These are phyloP conservation scores for Breynia disticha DNA, from an alignment of 441 rosid species.

Conservation along the genomic window DNA sequence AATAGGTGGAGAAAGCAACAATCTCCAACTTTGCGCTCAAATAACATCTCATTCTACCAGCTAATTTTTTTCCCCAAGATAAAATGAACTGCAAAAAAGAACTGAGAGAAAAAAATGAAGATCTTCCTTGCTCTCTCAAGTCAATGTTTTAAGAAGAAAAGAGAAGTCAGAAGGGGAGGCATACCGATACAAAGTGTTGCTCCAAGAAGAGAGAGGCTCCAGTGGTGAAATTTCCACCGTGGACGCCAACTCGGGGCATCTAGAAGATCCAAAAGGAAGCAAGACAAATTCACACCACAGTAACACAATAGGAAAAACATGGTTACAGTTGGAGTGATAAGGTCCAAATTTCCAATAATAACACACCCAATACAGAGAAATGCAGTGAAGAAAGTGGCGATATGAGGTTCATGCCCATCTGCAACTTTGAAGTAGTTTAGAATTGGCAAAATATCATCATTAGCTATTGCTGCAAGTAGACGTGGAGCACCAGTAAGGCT, in stretches of 20 bases:
- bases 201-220: slow-evolving; percentile 97
- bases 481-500: slow-evolving; percentile 97
- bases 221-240: slow-evolving; percentile 97
- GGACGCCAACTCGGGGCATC: slow-evolving; percentile 99
- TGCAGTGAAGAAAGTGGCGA: slow-evolving; percentile 91
- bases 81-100: background rate
- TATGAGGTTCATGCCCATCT: slow-evolving; percentile 79
- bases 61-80: background rate
- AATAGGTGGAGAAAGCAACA: too few species aligned
- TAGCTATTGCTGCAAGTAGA: slow-evolving; percentile 96
- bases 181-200: slow-evolving; percentile 86
- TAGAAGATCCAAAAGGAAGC: slow-evolving; percentile 97
- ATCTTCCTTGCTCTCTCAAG: too few species aligned
- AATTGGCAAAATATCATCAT: slow-evolving; percentile 96
- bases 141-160: background rate
- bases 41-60: background rate
- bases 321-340: slow-evolving; percentile 90
- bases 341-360: slow-evolving; percentile 92
- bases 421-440: slow-evolving; percentile 89
- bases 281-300: slow-evolving; percentile 94
- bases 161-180: slow-evolving; percentile 6
- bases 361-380: slow-evolving; percentile 86
- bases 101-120: background rate
- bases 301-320: slow-evolving; percentile 98
- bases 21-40: too few species aligned